Evolutionary conservation across 2,329 filamentous ascomycete genomes (phyloP), one percentile per base, ranked within the genome.

Genomic region (Metarhizium sp.): DNA sequence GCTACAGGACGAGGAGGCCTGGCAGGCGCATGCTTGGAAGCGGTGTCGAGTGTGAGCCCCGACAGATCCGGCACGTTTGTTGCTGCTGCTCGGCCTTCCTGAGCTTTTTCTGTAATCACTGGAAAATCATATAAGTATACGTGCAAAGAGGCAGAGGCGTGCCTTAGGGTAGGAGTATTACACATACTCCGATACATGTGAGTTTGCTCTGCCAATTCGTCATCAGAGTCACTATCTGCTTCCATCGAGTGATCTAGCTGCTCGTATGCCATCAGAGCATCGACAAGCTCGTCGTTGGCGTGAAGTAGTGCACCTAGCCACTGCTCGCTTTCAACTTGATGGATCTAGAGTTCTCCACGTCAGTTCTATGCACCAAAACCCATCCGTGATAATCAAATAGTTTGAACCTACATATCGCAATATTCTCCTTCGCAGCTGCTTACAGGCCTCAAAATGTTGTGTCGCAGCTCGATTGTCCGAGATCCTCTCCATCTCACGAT

Each of bases 241-340:
- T 90, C 87, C 59, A 92, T 88, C 50, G 88, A 91, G 58, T 86
- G 85, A 67, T 99, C 92, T 59, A 97, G 82, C 63, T 96, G 89
- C 71, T 97, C 92, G 66, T 91, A 99, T 0, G 91, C 88, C 82
- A 95, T 96, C 56, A 99, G 78, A 1, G 92, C 90, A 59, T 87
- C 87, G 45, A 97, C 89, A n/a, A 99, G 85, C 70, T 95, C 89
- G 64, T 99, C 94, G 64, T 99, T 97, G 60, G 92, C 92, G 64
- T 94, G 90, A 18, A 99, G 84, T 4, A 99, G 78, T 58, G 90
- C 86, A 46, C 92, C 94, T 8, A 99, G 85, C 78, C 88, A 96
- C 65, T 97, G 86, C 66, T 97, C 92, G 8, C 85, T 86, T 67
- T 96, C 90, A 13, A 97, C 87, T 52, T 91, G 81, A 66, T 97